These are phyloP conservation scores for Blattamonas nauphoetae DNA, from an alignment of 78 protist species.

Conservation along the genomic window DNA sequence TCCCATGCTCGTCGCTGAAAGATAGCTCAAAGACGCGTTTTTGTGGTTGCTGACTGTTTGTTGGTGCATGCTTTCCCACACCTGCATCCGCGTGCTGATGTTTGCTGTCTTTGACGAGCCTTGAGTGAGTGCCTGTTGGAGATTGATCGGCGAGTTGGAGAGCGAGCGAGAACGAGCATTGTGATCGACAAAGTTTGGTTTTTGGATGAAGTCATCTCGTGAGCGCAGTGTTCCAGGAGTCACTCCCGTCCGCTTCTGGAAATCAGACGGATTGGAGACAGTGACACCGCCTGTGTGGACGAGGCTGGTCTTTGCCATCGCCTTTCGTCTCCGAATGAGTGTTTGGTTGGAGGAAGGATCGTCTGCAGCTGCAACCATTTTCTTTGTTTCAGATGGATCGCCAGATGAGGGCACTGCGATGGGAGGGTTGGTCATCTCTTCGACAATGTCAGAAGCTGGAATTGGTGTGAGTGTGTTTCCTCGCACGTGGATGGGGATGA, in stretches of 20 bases:
- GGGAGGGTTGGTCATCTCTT: background rate
- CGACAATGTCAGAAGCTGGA: background rate
- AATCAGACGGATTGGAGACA: background rate
- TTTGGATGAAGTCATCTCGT: background rate
- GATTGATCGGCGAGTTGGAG: no score
- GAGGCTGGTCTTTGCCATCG: background rate
- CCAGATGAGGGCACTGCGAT: background rate
- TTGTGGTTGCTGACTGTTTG: no score
- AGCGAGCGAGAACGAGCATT: no score
- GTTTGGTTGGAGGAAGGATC: background rate
- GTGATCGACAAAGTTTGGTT: background rate
- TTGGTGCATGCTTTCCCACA: no score
- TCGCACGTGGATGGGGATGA: background rate
- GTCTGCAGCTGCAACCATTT: background rate
- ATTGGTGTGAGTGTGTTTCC: background rate
- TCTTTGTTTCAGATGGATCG: background rate
- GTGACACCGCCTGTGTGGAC: slow-evolving; percentile 1
- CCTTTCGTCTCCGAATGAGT: background rate
- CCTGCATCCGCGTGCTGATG: no score
- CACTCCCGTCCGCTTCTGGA: background rate
- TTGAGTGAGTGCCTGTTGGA: no score
- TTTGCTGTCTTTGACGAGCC: no score
- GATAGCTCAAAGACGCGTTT: no score
- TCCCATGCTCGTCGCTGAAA: no score
- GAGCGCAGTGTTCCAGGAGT: background rate